A percentile compares a stretch with the other conserved stretches of the same genome.
Conservation (phyloP, 192 early-diverging fungal genomes). For the Umbelopsis ramanniana region DNA sequence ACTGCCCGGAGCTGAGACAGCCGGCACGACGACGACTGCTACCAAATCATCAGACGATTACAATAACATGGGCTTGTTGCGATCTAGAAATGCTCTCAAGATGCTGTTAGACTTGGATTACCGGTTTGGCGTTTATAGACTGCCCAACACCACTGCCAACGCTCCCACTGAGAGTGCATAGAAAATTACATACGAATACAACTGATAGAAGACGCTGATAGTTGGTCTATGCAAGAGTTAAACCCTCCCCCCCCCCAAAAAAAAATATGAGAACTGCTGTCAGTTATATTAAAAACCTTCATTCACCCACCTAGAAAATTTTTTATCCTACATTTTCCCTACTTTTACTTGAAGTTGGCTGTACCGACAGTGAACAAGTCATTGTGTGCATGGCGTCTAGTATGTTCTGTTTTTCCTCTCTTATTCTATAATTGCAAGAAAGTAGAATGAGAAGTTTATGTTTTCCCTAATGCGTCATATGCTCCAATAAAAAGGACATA, state of each 20-base stretch:
- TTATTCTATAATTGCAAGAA: too few relatives aligned
- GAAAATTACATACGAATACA: not conserved
- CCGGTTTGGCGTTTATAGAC: conserved; percentile 43
- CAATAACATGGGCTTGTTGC: conserved; percentile 44
- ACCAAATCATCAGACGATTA: conserved; percentile 27
- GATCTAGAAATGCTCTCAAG: conserved; percentile 60
- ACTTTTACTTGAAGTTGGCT: too few relatives aligned
- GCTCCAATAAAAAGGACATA: not conserved
- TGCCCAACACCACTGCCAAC: conserved; percentile 13
- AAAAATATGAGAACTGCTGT: too few relatives aligned
- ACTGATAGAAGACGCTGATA: not conserved
- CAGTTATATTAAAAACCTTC: too few relatives aligned
- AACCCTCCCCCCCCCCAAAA: too few relatives aligned
- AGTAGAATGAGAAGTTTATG: not conserved
- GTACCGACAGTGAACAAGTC: too few relatives aligned
- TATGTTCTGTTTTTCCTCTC: too few relatives aligned
- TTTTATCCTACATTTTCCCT: too few relatives aligned
- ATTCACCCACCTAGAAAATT: too few relatives aligned
- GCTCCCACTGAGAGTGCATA: conserved; percentile 9
- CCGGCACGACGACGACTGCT: conserved; percentile 25
- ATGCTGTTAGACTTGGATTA: conserved; percentile 55
- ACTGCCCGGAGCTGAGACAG: conserved; percentile 41
- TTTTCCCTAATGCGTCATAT: not conserved
- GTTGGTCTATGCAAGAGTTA: not conserved
- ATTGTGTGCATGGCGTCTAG: too few relatives aligned